These are phyloP conservation scores for Capniomyces stellatus DNA, from an alignment of 371 early-diverging fungal genomes.

Conservation along the genomic window DNA sequence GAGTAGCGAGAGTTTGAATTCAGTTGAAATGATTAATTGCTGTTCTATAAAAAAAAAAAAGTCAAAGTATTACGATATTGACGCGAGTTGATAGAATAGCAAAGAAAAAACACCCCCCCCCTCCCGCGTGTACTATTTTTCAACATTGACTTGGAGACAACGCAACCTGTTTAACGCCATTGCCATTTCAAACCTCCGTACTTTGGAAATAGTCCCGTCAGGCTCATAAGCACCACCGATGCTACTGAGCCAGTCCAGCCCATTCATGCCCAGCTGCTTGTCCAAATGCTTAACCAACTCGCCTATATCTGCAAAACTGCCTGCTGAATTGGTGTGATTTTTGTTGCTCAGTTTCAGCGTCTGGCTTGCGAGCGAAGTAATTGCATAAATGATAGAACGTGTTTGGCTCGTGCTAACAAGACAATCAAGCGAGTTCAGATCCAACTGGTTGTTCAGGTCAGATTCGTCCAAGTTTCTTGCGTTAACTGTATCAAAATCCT, in stretches of 20 bases:
- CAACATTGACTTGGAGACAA: neutral
- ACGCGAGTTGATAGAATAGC: too few relatives aligned
- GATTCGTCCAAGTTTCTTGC: slow-evolving; percentile 3
- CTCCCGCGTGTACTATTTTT: too few relatives aligned
- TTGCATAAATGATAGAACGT: slow-evolving; percentile 17
- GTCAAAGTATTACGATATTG: too few relatives aligned
- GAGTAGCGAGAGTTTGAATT: too few relatives aligned
- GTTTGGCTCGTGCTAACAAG: slow-evolving; percentile 25
- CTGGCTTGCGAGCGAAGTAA: slow-evolving; percentile 5
- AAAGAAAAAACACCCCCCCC: too few relatives aligned
- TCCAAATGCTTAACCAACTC: slow-evolving; percentile 13
- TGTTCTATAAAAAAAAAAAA: too few relatives aligned
- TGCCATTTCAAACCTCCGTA: slow-evolving; percentile 21
- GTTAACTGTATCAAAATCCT: neutral
- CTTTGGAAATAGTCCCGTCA: slow-evolving; percentile 16
- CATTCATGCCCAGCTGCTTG: slow-evolving; percentile 5
- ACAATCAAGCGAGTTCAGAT: slow-evolving; percentile 26
- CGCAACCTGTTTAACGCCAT: slow-evolving; percentile 23
- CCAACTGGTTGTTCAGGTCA: slow-evolving; percentile 9
- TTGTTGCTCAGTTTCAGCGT: too few relatives aligned
- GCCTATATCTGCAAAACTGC: neutral
- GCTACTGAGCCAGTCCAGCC: slow-evolving; percentile 13
- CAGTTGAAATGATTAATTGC: too few relatives aligned
- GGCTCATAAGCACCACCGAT: slow-evolving; percentile 3
- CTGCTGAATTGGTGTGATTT: too few relatives aligned